Percentiles rank a stretch among this genome's conserved stretches.
These are phyloP conservation scores for Starmerella vaccinii DNA, from an alignment of 805 yeast species.

Conservation along the genomic window DNA sequence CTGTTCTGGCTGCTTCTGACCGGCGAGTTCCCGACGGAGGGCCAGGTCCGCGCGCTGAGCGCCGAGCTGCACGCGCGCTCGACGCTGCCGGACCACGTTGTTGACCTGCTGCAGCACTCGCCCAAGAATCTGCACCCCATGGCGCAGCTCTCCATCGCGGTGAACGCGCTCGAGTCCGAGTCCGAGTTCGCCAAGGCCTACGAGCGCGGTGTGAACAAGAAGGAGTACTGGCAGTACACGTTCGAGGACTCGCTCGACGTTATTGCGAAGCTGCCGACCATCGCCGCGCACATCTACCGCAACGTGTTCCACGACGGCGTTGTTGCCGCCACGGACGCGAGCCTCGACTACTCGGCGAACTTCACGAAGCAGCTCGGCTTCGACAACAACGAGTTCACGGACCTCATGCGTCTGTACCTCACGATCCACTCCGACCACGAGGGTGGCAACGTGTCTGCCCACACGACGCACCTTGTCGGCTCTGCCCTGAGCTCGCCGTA, in stretches of 20 bases:
- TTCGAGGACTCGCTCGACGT: conserved; percentile 72
- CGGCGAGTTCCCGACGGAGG: conserved; percentile 68
- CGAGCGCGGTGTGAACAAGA: conserved; percentile 71
- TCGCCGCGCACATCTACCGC: conserved; percentile 76
- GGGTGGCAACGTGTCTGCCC: conserved; percentile 85
- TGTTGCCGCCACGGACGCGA: conserved; percentile 32
- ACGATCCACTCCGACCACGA: conserved; percentile 82
- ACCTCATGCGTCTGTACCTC: conserved; percentile 69
- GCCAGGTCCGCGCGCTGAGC: conserved; percentile 60
- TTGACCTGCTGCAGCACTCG: conserved; percentile 57
- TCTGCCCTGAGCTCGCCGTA: conserved; percentile 72
- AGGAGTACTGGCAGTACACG: conserved; percentile 73
- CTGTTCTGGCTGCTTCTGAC: conserved; percentile 73
- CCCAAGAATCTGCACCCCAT: conserved; percentile 76
- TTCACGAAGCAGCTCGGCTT: conserved; percentile 53
- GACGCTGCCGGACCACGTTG: conserved; percentile 67
- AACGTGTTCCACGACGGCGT: conserved; percentile 78
- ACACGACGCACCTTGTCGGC: conserved; percentile 77
- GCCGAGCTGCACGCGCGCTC: conserved; percentile 73
- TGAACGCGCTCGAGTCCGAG: conserved; percentile 71
- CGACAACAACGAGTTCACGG: conserved; percentile 55
- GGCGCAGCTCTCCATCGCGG: conserved; percentile 82
- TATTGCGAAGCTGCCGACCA: conserved; percentile 69
- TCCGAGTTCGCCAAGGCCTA: conserved; percentile 77
- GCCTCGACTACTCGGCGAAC: conserved; percentile 54